Conservation (phyloP, 805 yeast species). For the Candida nanaspora region DNA sequence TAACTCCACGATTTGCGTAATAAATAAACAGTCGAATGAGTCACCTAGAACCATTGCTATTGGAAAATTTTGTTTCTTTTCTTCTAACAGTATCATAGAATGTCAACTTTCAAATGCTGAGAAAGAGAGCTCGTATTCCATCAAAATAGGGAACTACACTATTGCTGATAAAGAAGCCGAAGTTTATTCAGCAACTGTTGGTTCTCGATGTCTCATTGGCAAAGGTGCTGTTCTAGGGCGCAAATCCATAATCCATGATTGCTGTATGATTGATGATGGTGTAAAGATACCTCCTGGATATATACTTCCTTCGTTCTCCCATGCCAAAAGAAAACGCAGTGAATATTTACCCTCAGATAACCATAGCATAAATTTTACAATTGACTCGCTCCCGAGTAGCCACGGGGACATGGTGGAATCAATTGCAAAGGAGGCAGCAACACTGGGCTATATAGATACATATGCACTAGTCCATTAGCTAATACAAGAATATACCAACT, state of each 20-base stretch:
- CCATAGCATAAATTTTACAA: neutral
- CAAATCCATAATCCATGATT: slow-evolving; percentile 39
- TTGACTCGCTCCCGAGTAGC: neutral
- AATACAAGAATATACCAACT: too few species aligned
- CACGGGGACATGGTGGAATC: too few species aligned
- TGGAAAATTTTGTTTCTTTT: slow-evolving; percentile 41
- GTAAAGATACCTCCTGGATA: slow-evolving; percentile 33
- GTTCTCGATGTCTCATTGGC: slow-evolving; percentile 44
- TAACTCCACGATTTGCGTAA: slow-evolving; percentile 20
- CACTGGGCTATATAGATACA: too few species aligned
- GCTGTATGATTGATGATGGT: slow-evolving; percentile 38
- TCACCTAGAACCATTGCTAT: slow-evolving; percentile 27
- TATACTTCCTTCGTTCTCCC: slow-evolving; percentile 46
- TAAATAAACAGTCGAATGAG: slow-evolving; percentile 7
- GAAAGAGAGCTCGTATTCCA: slow-evolving; percentile 17
- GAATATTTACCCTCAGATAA: neutral
- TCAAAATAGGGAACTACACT: slow-evolving; percentile 40
- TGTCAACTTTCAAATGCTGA: slow-evolving; percentile 19
- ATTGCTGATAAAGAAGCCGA: slow-evolving; percentile 29
- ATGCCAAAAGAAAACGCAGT: slow-evolving; percentile 23
- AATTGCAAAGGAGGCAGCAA: too few species aligned
- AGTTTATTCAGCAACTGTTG: slow-evolving; percentile 33
- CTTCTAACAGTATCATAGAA: slow-evolving; percentile 18
- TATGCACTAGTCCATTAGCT: too few species aligned
- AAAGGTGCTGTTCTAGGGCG: slow-evolving; percentile 29